Conservation (phyloP, 371 early-diverging fungal genomes). For the Circinella umbellata region DNA sequence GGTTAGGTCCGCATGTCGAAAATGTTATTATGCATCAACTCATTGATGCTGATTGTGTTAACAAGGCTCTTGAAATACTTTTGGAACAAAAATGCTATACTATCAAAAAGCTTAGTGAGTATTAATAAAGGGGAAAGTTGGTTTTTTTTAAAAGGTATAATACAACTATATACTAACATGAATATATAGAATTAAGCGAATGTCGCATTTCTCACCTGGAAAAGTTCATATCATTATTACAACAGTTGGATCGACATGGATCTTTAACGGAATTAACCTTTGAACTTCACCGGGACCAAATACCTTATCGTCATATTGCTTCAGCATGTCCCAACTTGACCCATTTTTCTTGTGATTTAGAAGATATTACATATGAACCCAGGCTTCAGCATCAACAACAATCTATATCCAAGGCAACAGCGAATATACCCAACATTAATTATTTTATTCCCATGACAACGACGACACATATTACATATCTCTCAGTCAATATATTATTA, state of each 20-base stretch:
- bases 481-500: background rate
- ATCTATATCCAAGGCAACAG: no score
- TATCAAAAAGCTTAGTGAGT: background rate
- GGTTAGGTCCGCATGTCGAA: background rate
- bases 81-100: background rate
- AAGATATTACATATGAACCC: background rate
- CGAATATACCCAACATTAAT: no score
- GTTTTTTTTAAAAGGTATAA: background rate
- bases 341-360: constrained; percentile 3
- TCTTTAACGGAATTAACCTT: constrained; percentile 20
- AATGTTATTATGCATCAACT: constrained; percentile 2
- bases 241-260: background rate
- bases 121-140: background rate
- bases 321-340: constrained; percentile 5
- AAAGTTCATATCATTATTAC: background rate
- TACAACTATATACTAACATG: background rate
- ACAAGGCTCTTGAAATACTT: background rate
- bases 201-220: constrained; percentile 2
- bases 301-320: constrained; percentile 15
- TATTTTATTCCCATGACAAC: no score
- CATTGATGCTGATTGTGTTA: background rate
- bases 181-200: background rate
- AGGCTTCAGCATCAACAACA: background rate
- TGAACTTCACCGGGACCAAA: constrained; percentile 20
- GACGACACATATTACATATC: background rate